Evolutionary conservation across 1,139 yeast genomes (phyloP), one percentile per base, ranked within the genome.

Genomic region (Magnusiomyces sp.): DNA sequence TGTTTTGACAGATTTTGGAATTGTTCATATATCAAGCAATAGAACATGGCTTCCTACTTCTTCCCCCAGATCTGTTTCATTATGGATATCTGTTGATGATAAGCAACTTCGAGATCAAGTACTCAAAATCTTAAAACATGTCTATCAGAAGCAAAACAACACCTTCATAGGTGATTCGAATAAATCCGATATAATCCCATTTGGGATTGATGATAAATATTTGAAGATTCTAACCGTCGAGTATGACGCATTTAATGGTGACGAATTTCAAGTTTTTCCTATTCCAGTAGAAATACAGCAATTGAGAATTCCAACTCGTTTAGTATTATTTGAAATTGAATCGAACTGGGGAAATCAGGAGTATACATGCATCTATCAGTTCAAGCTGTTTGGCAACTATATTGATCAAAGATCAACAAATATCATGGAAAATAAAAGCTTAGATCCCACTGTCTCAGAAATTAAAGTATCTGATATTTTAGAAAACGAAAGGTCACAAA

Each of bases 301-400:
- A 6, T 49, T 53, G 5, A 50, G 48, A 1, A 40, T 60, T 20
- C 50, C 53, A 23, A 58, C 62, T 2, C 42, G 53, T 16, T 55
- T 55, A 37, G 59, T 65, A 13, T 54, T 55, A 19, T 62, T 58
- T 40, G 50, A 51, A 33, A 56, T 65, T 45, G 63, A 59, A 14
- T 60, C 58, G 45, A 67, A 68, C 48, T 66, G 70, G 68, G 71
- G 71, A 2, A 57, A 59, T 48, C 54, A 55, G 3, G 58, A 56
- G 23, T 62, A 55, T 49, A 68, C 70, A 5, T 67, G 71, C 50
- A 47, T 68, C 4, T 67, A 68, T 50, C 58, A 67, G 46, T 58
- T 66, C 7, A 54, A 62, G 38, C 61, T 66, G 23, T 63, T 60
- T 52, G 71, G 71, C 2, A 54, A 52, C 33, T 33, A n/a, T n/a